These are phyloP conservation scores for Lathyrus aphaca DNA, from an alignment of 306 rosid genomes.

Conservation along the genomic window DNA sequence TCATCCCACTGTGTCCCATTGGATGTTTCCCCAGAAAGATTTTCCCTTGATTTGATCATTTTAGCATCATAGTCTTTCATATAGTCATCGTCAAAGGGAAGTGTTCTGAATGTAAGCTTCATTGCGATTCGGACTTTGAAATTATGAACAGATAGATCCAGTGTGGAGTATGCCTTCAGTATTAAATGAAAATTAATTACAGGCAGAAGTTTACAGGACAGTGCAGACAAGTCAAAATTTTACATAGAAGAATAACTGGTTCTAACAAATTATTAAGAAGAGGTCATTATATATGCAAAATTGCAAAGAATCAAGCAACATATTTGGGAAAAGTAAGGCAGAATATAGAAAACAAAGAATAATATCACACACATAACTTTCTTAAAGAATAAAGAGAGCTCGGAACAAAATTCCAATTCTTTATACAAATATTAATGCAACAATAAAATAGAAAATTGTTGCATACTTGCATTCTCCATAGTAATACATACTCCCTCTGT, in stretches of 20 bases:
- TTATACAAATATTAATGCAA: conserved; percentile 11
- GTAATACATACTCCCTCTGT: neutral
- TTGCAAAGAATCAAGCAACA: conserved; percentile 32
- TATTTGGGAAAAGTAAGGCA: conserved; percentile 16
- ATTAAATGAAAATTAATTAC: conserved; percentile 49
- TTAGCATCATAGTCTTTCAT: conserved; percentile 57
- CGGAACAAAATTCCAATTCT: conserved; percentile 11
- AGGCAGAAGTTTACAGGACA: conserved; percentile 26
- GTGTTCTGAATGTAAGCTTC: conserved; percentile 90
- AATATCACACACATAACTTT: conserved; percentile 23
- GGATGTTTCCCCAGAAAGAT: conserved; percentile 51
- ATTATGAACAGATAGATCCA: conserved; percentile 74
- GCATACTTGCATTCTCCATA: conserved; percentile 10
- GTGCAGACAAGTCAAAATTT: conserved; percentile 32
- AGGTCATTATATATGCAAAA: neutral
- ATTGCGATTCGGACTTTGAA: conserved; percentile 83
- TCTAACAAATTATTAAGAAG: conserved; percentile 7
- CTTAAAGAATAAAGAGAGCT: conserved; percentile 10
- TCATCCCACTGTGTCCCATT: conserved; percentile 88
- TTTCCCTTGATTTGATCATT: conserved; percentile 49
- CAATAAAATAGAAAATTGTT: conserved; percentile 12
- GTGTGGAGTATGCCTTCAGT: conserved; percentile 84
- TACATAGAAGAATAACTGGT: conserved; percentile 28
- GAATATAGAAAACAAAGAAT: conserved; percentile 22
- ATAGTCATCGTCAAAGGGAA: conserved; percentile 68